Percentiles rank a stretch among this genome's conserved stretches.
These are phyloP conservation scores for Epithemia pelagica DNA, from an alignment of 108 stramenopile genomes.

Conservation along the genomic window DNA sequence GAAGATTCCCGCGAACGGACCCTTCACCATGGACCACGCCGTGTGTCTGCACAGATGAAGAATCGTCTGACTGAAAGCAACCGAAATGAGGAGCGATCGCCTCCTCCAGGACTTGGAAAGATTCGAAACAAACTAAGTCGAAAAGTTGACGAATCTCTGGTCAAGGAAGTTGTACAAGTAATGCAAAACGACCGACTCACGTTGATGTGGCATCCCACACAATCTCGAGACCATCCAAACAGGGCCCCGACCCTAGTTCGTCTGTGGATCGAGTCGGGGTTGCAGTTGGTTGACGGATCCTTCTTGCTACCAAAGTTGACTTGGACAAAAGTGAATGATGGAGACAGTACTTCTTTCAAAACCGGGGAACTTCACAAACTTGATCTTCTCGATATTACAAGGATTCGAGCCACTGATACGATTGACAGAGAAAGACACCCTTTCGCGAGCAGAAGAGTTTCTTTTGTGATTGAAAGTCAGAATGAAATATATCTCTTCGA, in stretches of 20 bases:
- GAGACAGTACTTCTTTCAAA: constrained; percentile 15
- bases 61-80: too few species aligned
- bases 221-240: constrained; percentile 7
- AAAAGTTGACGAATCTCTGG: constrained; percentile 4
- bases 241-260: constrained; percentile 29
- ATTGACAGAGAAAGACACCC: constrained; percentile 38
- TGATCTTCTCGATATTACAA: constrained; percentile 49
- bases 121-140: constrained; percentile 4
- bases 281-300: constrained; percentile 36
- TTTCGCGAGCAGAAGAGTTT: constrained; percentile 21
- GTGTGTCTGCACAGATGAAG: too few species aligned
- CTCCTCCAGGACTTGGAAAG: not conserved
- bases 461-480: constrained; percentile 42
- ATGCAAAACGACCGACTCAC: constrained; percentile 37
- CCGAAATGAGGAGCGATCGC: too few species aligned
- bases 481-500: constrained; percentile 34
- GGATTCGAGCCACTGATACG: constrained; percentile 27
- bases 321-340: constrained; percentile 29
- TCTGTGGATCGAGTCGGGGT: constrained; percentile 47
- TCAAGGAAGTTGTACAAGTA: constrained; percentile 5
- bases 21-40: constrained; percentile 8
- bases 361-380: constrained; percentile 13
- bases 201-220: constrained; percentile 43
- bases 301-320: constrained; percentile 48
- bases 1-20: constrained; percentile 40